phyloP scores from a whole-genome alignment of 805 yeast species.

The Isabelozyma pseudorhagii region DNA sequence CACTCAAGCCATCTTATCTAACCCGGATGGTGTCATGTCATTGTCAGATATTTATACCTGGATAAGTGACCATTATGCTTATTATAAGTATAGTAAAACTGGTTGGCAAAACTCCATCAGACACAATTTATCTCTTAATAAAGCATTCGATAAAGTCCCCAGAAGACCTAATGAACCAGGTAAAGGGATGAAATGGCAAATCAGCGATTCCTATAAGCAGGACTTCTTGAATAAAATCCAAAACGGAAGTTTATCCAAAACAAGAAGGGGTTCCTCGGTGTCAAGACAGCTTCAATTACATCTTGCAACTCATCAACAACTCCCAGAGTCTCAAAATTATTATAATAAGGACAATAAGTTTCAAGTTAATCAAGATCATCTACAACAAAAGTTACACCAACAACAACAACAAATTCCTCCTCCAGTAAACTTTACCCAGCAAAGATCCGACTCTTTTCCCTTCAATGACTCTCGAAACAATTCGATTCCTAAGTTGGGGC shows the following conservation, averaged over 20 bases:
- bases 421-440: background rate
- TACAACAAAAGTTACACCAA: constrained; percentile 9
- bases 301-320: constrained; percentile 53
- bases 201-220: constrained; percentile 75
- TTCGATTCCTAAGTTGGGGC: constrained; percentile 17
- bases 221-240: constrained; percentile 82
- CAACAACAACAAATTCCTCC: constrained; percentile 5
- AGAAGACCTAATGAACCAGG: constrained; percentile 96
- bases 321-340: constrained; percentile 45
- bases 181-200: constrained; percentile 99
- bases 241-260: constrained; percentile 69
- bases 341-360: constrained; percentile 16
- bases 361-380: constrained; percentile 9
- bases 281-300: constrained; percentile 78
- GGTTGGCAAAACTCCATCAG: constrained; percentile 99
- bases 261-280: constrained; percentile 77
- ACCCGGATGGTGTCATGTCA: constrained; percentile 83
- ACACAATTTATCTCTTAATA: constrained; percentile 89
- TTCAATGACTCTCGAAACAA: constrained; percentile 12
- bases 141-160: constrained; percentile 97
- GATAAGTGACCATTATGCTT: constrained; percentile 85
- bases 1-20: constrained; percentile 91
- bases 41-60: constrained; percentile 89
- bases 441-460: background rate
- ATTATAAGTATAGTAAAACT: constrained; percentile 84